Evolutionary conservation across 1,139 yeast species (phyloP), one percentile per base, ranked within the genome.

Genomic region (Suhomyces panamericanus): DNA sequence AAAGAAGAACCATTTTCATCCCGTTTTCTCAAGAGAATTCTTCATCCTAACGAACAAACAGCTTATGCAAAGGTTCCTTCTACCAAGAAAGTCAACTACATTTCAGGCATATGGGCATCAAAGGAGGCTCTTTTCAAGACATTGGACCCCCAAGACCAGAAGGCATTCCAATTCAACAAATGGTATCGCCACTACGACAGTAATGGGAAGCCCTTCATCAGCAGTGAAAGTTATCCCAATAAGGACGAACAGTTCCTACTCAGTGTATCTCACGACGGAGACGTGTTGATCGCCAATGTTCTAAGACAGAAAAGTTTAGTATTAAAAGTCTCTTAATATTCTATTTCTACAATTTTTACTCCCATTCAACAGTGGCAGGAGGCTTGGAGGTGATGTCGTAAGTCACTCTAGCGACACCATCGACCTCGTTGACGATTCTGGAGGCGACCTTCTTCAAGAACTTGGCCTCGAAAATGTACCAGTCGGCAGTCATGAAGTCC

Each of bases 351-450:
- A 37, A 13, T 38, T 20, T n/a, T 62, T 85, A 93, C 77, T 93
- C 99, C 98, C 98, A 93, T 72, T 93, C 99, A 58, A 93, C 99
- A 50, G 99, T 95, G 50, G 99, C 99, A 53, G 99, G 99, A 49
- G 99, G 99, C 76, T 93, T 93, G 51, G 97, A 90, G 52, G 99
- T 93, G 67, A 95, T 91, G 69, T 93, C 99, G 70, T 93, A 95
- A 47, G 96, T 95, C 50, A 95, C 99, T 73, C 99, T 87, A 49
- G 99, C 97, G 60, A 93, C 99, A 64, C 99, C 99, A 57, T 86
- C 88, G 52, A 93, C 99, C 75, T 93, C 99, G 70, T 95, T 95
- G 59, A 93, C 98, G 54, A 93, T 95, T 79, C 99, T 85, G 44
- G 96, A 83, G 47, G 97, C 91, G 49, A 91, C 98, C 53, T 75